These are phyloP conservation scores for Liriodendron chinense DNA, from an alignment of 164 flowering plant species.

Conservation along the genomic window DNA sequence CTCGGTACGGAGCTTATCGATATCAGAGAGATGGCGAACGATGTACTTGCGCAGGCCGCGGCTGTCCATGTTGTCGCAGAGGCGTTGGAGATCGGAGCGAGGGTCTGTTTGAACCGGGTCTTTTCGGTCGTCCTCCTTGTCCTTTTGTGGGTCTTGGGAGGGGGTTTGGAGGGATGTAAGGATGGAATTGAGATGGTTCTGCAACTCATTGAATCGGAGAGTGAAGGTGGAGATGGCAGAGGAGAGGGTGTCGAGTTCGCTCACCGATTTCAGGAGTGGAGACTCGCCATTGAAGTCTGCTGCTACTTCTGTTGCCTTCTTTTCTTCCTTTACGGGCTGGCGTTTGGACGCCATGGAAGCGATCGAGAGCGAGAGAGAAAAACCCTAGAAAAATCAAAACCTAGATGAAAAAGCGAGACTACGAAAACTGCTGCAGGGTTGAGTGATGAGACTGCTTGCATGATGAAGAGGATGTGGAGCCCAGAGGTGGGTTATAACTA, in stretches of 20 bases:
- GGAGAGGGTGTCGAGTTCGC: conserved; percentile 31
- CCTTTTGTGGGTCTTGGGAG: not conserved
- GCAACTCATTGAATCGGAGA: conserved; percentile 36
- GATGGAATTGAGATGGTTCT: conserved; percentile 42
- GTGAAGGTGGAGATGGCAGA: conserved; percentile 31
- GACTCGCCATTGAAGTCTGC: not conserved
- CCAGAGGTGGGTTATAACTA: too few relatives aligned
- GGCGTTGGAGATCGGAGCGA: conserved; percentile 26
- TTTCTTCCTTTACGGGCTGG: not conserved
- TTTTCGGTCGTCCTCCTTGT: not conserved
- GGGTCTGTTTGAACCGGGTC: not conserved
- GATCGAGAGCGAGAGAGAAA: too few relatives aligned
- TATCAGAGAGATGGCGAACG: conserved; percentile 15
- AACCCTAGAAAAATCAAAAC: too few relatives aligned
- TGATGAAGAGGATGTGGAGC: too few relatives aligned
- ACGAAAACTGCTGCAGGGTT: too few relatives aligned
- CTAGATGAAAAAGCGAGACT: too few relatives aligned
- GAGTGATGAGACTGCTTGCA: too few relatives aligned
- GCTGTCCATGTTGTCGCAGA: conserved; percentile 36
- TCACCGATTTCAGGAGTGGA: conserved; percentile 7
- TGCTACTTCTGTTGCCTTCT: not conserved
- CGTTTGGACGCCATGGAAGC: too few relatives aligned
- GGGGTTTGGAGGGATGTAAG: conserved; percentile 15
- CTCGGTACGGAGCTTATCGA: conserved; percentile 33
- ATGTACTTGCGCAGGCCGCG: conserved; percentile 39